Percentiles rank a stretch among this genome's conserved stretches.
These are phyloP conservation scores for Tilletia caries DNA, from an alignment of 1,284 basidiomycete species.

Conservation along the genomic window DNA sequence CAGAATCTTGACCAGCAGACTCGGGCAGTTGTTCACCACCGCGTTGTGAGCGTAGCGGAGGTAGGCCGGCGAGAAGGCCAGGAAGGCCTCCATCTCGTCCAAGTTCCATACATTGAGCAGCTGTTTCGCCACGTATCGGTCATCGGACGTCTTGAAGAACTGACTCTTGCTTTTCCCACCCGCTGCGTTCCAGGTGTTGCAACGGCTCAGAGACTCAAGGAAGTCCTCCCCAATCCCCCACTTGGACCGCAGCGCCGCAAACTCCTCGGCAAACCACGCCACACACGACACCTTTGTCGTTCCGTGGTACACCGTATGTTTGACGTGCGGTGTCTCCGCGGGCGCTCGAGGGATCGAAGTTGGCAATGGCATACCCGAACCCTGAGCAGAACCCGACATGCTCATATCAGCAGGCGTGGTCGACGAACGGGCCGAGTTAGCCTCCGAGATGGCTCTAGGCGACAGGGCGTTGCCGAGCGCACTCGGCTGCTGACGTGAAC, in stretches of 20 bases:
- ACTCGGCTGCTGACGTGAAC: background rate
- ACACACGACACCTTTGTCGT: constrained; percentile 44
- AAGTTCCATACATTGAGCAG: constrained; percentile 44
- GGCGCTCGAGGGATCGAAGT: background rate
- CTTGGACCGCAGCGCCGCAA: constrained; percentile 34
- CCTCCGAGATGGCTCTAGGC: background rate
- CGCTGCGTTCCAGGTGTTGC: constrained; percentile 32
- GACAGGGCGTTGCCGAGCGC: background rate
- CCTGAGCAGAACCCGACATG: background rate
- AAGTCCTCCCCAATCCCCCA: constrained; percentile 44
- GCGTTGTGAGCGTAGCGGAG: constrained; percentile 44
- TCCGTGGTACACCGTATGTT: constrained; percentile 40
- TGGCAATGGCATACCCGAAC: background rate
- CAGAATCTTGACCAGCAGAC: constrained; percentile 45
- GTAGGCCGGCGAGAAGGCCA: constrained; percentile 46
- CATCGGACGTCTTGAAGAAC: constrained; percentile 43
- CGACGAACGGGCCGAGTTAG: background rate
- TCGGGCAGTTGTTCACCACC: constrained; percentile 36
- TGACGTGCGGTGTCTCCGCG: constrained; percentile 39
- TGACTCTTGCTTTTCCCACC: constrained; percentile 43
- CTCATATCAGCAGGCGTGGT: background rate
- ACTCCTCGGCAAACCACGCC: constrained; percentile 49
- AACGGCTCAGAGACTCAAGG: constrained; percentile 37
- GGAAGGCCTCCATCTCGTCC: constrained; percentile 47
- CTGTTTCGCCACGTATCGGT: constrained; percentile 42